Base-by-base conservation (phyloP, 495 filamentous ascomycete genomes). In the Xylaria curta region DNA sequence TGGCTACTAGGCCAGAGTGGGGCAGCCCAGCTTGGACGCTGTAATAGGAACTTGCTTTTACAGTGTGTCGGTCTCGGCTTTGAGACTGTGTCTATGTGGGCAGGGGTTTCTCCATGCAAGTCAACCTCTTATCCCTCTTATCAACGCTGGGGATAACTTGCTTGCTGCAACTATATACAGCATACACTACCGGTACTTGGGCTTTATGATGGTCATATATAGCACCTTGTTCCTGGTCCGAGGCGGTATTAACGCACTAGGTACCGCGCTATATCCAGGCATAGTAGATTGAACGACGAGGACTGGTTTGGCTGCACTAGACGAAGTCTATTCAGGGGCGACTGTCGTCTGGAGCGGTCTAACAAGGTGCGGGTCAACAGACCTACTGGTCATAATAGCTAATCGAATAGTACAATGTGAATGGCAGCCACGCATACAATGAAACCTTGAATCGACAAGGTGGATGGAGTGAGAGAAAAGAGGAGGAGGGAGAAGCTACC, bases 61-160 rank as follows among this genome's bases (percentile, higher is more conserved):
- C 70, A 53, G 70, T 72, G 56, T 21, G 56, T 28, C 8, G 17
- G 17, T 13, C 6, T n/a, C n/a, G 13, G 44, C 44, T 54, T 31
- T 28, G 21, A 0, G 3, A 66, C 69, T 31, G 69, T 71, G 36
- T 10, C 9, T 63, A 6, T 49, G 44, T 31, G 24, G 54, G 24
- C 44, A 28, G 31, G 61, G 33, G 49, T 49, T 38, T 66, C 63
- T 33, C 66, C 51, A 40, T 68, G 47, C 31, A 42, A 10, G 17
- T 33, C 65, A 8, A 26, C 47, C 8, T 66, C 63, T 66, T 66
- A 66, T 66, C 63, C n/a, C n/a, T n/a, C n/a, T n/a, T n/a, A n/a
- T n/a, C n/a, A 66, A 53, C 15, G 63, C 19, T 31, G 21, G 36
- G 40, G 26, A 64, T 47, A 38, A 64, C 26, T 26, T 17, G n/a